Evolutionary conservation across 2,329 filamentous ascomycete genomes (phyloP), one percentile per base, ranked within the genome.

Genomic region (Hypocreales sp.): DNA sequence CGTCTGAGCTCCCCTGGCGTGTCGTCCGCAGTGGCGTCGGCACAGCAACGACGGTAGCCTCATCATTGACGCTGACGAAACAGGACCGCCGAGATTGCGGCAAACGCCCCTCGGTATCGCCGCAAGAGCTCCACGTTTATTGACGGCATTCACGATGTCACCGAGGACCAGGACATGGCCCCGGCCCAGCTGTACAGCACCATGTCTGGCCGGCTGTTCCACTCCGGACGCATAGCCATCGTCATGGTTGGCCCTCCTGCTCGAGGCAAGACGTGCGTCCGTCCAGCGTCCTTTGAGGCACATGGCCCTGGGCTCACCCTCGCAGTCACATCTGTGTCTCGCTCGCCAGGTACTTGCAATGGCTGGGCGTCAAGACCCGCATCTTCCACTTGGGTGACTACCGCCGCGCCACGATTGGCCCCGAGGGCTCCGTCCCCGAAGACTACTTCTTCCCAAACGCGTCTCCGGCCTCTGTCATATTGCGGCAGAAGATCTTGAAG

Each of bases 371-470:
- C 33, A 98, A 98, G 60, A 95, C 90, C 19, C 79, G 87, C 40
- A 92, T 95, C 41, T 98, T 98, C 50, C 90, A 98, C 49, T 64
- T 98, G 11, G 90, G 92, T 31, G 90, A 98, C 55, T 98, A 98
- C 51, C 79, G 90, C 39, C 73, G 90, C 48, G 86, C 84, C 18
- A 92, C 87, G 11, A 73, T 95, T 36, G 84, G 83, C 12, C 72
- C 75, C 22, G 82, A 76, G 10, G 77, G 78, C 31, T 73, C 86
- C 31, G 79, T 98, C 11, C 92, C 90, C 1, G 82, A 93, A 36
- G 90, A 98, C 50, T 98, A 98, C 53, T 98, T 98, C 59, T 93
- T 87, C 49, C 79, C 92, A 15, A 86, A 95, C 47, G 87, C 92
- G 16, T 90, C 84, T 15, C 82, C 87, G 4, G 72, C 80, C 9